Evolutionary conservation across 75 land plant genomes (phyloP).

Genomic region (Azolla pinnata): DNA sequence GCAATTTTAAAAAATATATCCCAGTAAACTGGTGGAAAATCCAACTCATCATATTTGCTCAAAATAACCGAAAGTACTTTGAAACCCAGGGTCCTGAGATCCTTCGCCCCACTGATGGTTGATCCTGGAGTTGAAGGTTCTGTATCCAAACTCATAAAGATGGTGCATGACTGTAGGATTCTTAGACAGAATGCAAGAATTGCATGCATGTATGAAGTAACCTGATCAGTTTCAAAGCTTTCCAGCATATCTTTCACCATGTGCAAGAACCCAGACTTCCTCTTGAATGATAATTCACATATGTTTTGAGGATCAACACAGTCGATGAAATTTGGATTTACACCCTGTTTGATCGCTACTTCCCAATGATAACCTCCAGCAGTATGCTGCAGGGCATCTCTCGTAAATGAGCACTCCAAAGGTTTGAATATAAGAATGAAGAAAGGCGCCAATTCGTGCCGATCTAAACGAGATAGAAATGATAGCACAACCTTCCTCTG

Average conservation of each 20-base stretch:
- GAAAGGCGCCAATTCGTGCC: constrained; percentile 59
- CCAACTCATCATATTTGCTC: constrained; percentile 57
- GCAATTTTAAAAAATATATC: constrained; percentile 61
- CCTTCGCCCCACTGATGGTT: constrained; percentile 19
- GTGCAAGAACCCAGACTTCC: constrained; percentile 67
- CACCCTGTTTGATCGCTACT: constrained; percentile 19
- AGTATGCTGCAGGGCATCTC: background rate
- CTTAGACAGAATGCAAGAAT: constrained; percentile 55
- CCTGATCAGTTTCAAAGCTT: constrained; percentile 51
- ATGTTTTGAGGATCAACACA: constrained; percentile 25
- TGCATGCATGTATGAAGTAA: constrained; percentile 55
- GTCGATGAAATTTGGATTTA: constrained; percentile 18
- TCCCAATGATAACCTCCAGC: constrained; percentile 22
- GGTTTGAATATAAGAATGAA: constrained; percentile 55
- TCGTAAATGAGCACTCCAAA: constrained; percentile 25
- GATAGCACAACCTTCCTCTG: constrained; percentile 65
- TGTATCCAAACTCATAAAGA: background rate
- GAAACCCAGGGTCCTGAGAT: constrained; percentile 66
- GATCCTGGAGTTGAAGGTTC: background rate
- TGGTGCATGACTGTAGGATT: constrained; percentile 39
- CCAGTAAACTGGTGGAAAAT: constrained; percentile 61
- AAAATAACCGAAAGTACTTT: constrained; percentile 53
- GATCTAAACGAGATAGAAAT: constrained; percentile 63
- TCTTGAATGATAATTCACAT: constrained; percentile 54
- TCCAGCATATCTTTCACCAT: constrained; percentile 62